Evolutionary conservation across 1,284 basidiomycete species (phyloP).

Genomic region (Cutaneotrichosporon sp.): DNA sequence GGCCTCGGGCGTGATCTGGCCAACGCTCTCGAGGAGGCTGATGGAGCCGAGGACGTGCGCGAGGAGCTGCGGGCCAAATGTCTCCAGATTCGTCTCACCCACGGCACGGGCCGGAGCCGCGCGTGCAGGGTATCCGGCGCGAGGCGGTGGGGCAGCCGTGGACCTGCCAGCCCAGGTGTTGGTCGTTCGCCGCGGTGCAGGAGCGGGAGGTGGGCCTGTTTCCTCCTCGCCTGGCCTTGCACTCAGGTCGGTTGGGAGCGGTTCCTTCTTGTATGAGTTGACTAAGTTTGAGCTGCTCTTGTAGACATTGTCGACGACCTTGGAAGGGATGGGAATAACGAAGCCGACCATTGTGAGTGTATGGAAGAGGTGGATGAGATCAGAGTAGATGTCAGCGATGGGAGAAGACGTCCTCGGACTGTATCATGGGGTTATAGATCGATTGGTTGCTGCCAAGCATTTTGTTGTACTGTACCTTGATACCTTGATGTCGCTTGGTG

Average conservation of each 20-base stretch:
- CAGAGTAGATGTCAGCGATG: too few relatives aligned
- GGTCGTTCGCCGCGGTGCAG: not conserved
- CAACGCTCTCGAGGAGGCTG: slow-evolving; percentile 37
- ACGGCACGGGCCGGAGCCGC: not conserved
- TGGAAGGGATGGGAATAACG: slow-evolving; percentile 13
- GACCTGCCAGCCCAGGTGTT: not conserved
- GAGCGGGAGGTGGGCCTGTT: not conserved
- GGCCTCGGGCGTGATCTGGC: slow-evolving; percentile 33
- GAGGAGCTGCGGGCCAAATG: slow-evolving; percentile 28
- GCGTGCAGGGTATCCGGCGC: not conserved
- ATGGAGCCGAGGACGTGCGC: slow-evolving; percentile 43
- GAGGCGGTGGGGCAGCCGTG: not conserved
- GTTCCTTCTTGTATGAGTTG: slow-evolving; percentile 17
- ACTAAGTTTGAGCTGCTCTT: slow-evolving; percentile 2
- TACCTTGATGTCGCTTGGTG: too few relatives aligned
- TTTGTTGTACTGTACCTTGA: too few relatives aligned
- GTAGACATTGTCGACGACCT: slow-evolving; percentile 9
- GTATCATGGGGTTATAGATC: too few relatives aligned
- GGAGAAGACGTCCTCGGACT: too few relatives aligned
- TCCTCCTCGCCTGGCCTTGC: not conserved
- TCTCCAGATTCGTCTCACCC: not conserved
- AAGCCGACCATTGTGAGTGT: slow-evolving; percentile 29
- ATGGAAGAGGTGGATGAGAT: too few relatives aligned
- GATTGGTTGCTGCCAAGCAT: too few relatives aligned
- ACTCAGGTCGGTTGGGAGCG: not conserved